Percentiles rank a stretch among this genome's conserved stretches.
phyloP scores from a whole-genome alignment of 257 asterid genomes.

The Dorcoceras hygrometricum region DNA sequence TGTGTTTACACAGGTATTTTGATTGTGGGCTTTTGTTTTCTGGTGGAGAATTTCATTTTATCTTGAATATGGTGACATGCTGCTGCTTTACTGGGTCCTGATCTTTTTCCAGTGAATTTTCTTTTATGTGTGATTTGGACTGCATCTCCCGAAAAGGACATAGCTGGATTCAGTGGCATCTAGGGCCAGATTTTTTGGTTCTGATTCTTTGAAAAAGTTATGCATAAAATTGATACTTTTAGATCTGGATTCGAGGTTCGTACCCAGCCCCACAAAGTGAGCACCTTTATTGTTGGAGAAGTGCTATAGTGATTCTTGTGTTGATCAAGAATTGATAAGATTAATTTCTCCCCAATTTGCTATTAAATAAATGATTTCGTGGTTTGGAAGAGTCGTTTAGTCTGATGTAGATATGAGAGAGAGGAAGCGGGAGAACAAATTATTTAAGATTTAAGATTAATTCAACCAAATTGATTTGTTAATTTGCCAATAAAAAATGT shows the following conservation, averaged over 20 bases:
- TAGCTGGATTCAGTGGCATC: background rate
- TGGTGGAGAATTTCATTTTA: background rate
- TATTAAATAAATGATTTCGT: background rate
- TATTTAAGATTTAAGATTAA: background rate
- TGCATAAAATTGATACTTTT: no score
- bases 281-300: background rate
- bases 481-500: background rate
- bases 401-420: background rate
- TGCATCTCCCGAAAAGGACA: background rate
- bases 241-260: background rate
- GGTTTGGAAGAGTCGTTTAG: background rate
- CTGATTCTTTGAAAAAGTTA: background rate
- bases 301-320: no score
- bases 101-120: no score
- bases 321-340: background rate
- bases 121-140: background rate
- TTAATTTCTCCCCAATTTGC: background rate
- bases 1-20: conserved; percentile 73
- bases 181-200: background rate
- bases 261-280: background rate
- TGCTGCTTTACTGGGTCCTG: background rate
- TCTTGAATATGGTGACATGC: background rate
- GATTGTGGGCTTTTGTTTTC: background rate
- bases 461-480: background rate
- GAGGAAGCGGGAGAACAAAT: background rate